Percentiles rank a stretch among this genome's conserved stretches.
These are phyloP conservation scores for Pilasporangium apinafurcum DNA, from an alignment of 352 stramenopile genomes.

Conservation along the genomic window DNA sequence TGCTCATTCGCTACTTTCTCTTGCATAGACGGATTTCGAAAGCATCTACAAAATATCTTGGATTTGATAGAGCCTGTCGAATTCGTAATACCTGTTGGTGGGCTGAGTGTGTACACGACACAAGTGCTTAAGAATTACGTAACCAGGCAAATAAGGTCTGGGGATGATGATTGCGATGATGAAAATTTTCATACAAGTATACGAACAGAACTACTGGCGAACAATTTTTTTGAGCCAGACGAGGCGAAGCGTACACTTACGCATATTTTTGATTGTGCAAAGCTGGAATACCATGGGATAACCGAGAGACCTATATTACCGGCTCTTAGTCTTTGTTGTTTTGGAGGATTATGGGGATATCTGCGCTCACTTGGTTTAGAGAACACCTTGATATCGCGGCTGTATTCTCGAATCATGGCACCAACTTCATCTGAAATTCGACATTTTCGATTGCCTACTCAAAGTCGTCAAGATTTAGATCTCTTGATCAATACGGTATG, in stretches of 20 bases:
- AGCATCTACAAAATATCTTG: conserved; percentile 14
- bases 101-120: conserved; percentile 30
- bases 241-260: background rate
- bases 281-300: conserved; percentile 2
- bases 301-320: conserved; percentile 7
- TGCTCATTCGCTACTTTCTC: background rate
- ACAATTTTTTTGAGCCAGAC: conserved; percentile 15
- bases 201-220: conserved; percentile 17
- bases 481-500: conserved; percentile 33
- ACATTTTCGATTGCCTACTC: conserved; percentile 13
- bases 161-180: background rate
- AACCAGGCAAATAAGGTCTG: background rate
- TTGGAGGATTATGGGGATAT: conserved; percentile 23
- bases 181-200: conserved; percentile 7
- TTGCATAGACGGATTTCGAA: conserved; percentile 18
- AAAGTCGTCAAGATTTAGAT: conserved; percentile 25
- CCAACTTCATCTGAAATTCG: background rate
- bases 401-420: conserved; percentile 12
- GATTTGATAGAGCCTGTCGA: conserved; percentile 29
- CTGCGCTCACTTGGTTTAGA: conserved; percentile 15
- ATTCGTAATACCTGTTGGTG: conserved; percentile 26
- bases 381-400: conserved; percentile 15
- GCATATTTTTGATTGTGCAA: conserved; percentile 2
- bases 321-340: conserved; percentile 17
- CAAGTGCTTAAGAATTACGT: conserved; percentile 27